Base-by-base conservation (phyloP, 1,139 yeast species). In the Taphrina flavorubra region DNA sequence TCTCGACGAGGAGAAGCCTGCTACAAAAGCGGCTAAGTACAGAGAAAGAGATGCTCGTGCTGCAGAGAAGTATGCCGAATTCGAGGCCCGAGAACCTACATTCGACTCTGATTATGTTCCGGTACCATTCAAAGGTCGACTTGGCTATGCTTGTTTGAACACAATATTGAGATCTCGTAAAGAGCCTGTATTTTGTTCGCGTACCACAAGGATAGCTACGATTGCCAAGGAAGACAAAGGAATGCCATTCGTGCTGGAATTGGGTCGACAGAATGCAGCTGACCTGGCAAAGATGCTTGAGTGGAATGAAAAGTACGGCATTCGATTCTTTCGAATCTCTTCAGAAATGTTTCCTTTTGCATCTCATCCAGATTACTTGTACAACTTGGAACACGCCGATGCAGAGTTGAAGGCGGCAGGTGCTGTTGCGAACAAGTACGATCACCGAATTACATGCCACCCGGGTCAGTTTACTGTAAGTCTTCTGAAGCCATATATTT, bases 341-440 rank as follows among this genome's bases (percentile, higher is more conserved):
- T 58, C 66, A n/a, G 71, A 69, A 20, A 57, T 69, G 65, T 69
- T 69, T 42, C 71, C 71, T 10, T 69, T 69, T 44, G 71, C 71
- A 10, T 62, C 68, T 13, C 71, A 69, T 56, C 65, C 60, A 14
- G 65, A 57, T 16, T 61, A 55, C 37, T 64, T 71, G 20, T 66
- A 69, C 49, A 67, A 71, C 11, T 61, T 69, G 37, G 70, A 69
- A 44, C 65, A 53, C 20, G 71, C 71, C 14, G 70, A 68, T 53
- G 51, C 58, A 36, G 68, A 56, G 57, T 37, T 69, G 34, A 58
- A 57, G 25, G 71, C 58, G 18, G 71, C 67, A 6, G 71, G 71
- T 5, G 62, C 63, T 7, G 49, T 69, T 14, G 71, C 70, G 10
- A 67, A 62, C 34, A 61, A 53, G 20, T 69, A 61, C 42, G 58